Percentiles rank a stretch among this genome's conserved stretches.
Evolutionary conservation across 2,329 filamentous ascomycete genomes (phyloP).

Genomic region (Pyricularia grisea): DNA sequence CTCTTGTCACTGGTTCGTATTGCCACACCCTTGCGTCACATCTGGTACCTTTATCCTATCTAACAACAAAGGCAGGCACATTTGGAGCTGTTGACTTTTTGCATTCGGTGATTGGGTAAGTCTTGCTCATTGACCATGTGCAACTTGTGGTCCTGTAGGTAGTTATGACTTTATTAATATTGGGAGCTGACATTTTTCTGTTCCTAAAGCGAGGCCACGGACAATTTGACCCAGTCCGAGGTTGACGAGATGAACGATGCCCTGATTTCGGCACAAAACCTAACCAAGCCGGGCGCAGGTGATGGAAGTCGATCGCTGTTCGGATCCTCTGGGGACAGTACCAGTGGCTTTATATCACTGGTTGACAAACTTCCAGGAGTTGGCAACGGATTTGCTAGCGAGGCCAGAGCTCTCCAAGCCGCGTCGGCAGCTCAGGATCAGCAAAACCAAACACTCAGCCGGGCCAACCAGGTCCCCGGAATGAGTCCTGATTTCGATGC

Average conservation of each 20-base stretch:
- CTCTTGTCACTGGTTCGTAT: constrained; percentile 52
- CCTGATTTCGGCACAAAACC: constrained; percentile 57
- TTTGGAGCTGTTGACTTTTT: constrained; percentile 81
- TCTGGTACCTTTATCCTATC: neutral
- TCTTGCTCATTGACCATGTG: neutral
- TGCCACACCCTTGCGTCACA: neutral
- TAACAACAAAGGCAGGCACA: constrained; percentile 25
- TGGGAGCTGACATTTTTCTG: neutral
- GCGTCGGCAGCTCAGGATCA: constrained; percentile 55
- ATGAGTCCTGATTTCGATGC: constrained; percentile 72
- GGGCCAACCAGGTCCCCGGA: constrained; percentile 56
- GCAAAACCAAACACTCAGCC: constrained; percentile 32
- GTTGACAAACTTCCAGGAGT: constrained; percentile 66
- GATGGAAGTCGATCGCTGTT: constrained; percentile 19
- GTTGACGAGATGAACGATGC: constrained; percentile 72
- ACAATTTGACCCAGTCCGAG: constrained; percentile 79
- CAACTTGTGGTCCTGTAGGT: neutral
- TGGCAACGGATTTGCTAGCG: constrained; percentile 54
- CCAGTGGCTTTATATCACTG: constrained; percentile 53
- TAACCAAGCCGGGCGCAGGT: constrained; percentile 18
- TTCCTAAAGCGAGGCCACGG: constrained; percentile 52
- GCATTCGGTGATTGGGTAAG: constrained; percentile 56
- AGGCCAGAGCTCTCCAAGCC: constrained; percentile 54
- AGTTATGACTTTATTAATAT: neutral
- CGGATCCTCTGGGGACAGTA: constrained; percentile 24